Conservation (phyloP, 83 land plant genomes). For the Picea abies region DNA sequence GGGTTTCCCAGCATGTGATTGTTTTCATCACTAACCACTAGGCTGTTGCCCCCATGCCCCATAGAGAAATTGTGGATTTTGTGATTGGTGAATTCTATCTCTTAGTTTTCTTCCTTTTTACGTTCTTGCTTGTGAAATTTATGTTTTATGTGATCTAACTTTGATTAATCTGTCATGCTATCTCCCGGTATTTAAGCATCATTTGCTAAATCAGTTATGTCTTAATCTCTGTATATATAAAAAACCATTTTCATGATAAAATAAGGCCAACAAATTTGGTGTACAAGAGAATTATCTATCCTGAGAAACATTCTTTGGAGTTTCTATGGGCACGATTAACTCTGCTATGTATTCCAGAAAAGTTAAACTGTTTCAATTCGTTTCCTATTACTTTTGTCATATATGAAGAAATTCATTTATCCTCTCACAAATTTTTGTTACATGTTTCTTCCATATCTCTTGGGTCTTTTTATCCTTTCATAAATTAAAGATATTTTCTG, state of each 20-base stretch:
- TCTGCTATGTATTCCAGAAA: neutral
- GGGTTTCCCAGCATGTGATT: no score
- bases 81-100: neutral
- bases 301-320: neutral
- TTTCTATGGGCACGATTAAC: neutral
- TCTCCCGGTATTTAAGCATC: neutral
- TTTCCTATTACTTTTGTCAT: no score
- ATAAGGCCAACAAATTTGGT: no score
- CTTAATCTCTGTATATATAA: no score
- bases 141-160: no score
- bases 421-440: no score
- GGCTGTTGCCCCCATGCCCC: neutral
- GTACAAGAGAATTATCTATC: no score
- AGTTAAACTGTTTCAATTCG: neutral
- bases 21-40: neutral
- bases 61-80: neutral
- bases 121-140: neutral
- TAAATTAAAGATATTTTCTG: no score
- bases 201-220: neutral
- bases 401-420: no score
- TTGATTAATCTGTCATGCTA: neutral
- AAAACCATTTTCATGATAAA: no score
- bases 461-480: no score
- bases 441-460: no score
- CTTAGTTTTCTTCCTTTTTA: neutral